These are phyloP conservation scores for Pachyrhizus erosus DNA, from an alignment of 306 rosid species.

Conservation along the genomic window DNA sequence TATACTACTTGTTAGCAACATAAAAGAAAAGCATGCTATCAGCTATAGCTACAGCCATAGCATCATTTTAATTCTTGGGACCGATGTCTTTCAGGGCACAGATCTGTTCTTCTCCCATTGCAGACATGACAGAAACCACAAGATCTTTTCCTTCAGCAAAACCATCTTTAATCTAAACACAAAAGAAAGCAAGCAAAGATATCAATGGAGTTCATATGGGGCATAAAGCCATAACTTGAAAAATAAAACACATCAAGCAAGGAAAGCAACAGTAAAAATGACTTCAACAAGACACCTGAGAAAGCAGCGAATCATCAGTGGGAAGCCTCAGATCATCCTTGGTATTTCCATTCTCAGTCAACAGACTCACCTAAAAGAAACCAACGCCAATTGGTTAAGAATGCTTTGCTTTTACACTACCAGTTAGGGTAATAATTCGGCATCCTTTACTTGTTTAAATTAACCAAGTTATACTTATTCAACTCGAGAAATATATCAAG, in stretches of 20 bases:
- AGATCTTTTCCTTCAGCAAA: slow-evolving; percentile 82
- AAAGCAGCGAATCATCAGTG: slow-evolving; percentile 67
- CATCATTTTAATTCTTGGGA: slow-evolving; percentile 61
- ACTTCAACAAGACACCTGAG: slow-evolving; percentile 53
- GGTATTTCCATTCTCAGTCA: slow-evolving; percentile 77
- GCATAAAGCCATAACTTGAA: not conserved
- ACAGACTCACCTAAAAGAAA: slow-evolving; percentile 66
- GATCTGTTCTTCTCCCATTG: slow-evolving; percentile 86
- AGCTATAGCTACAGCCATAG: slow-evolving; percentile 49
- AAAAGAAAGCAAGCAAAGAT: slow-evolving; percentile 3
- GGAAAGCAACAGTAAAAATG: not conserved
- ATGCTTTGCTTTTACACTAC: not conserved
- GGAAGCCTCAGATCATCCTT: slow-evolving; percentile 86
- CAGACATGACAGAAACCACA: slow-evolving; percentile 77
- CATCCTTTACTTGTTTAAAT: not conserved
- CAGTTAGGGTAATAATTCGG: not conserved
- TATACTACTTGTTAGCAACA: slow-evolving; percentile 37
- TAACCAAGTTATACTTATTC: not conserved
- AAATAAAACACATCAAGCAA: not conserved
- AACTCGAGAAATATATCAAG: not conserved
- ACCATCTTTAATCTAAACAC: slow-evolving; percentile 66
- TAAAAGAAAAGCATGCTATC: slow-evolving; percentile 35
- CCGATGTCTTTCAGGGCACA: slow-evolving; percentile 76
- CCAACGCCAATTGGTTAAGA: slow-evolving; percentile 25
- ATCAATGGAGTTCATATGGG: not conserved